phyloP scores from a whole-genome alignment of 106 monocot genomes.

The Dendrobium huoshanense region DNA sequence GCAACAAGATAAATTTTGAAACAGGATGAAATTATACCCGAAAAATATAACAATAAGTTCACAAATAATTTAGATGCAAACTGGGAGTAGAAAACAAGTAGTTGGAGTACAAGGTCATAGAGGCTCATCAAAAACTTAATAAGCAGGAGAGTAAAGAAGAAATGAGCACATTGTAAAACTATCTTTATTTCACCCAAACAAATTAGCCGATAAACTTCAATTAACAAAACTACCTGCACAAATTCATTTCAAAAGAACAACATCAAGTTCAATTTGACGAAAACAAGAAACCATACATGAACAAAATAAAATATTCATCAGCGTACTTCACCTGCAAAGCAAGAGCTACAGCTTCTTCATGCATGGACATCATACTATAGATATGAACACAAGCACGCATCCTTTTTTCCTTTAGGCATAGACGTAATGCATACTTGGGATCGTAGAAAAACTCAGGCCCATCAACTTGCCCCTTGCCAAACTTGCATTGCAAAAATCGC shows the following conservation, averaged over 20 bases:
- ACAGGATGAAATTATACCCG: too few species aligned
- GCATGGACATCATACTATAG: conserved; percentile 99
- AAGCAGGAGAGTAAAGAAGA: background rate
- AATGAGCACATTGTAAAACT: background rate
- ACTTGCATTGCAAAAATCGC: conserved; percentile 85
- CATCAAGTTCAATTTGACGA: background rate
- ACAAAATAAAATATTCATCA: background rate
- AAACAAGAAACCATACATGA: background rate
- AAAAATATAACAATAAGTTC: too few species aligned
- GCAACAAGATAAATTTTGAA: background rate
- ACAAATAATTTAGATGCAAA: too few species aligned
- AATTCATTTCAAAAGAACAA: background rate
- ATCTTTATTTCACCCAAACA: background rate
- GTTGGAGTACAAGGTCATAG: background rate
- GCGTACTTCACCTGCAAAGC: conserved; percentile 65
- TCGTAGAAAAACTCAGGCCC: conserved; percentile 87
- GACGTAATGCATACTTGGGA: conserved; percentile 89
- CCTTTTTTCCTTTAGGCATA: conserved; percentile 87
- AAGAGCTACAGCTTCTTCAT: conserved; percentile 99
- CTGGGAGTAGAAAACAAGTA: too few species aligned
- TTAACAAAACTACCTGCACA: background rate
- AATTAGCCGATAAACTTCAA: background rate
- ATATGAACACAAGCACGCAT: conserved; percentile 99
- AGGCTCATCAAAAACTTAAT: background rate
- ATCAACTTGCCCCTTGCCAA: conserved; percentile 68